Conservation (phyloP, 2,329 filamentous ascomycete species). For the Botrytis byssoidea region DNA sequence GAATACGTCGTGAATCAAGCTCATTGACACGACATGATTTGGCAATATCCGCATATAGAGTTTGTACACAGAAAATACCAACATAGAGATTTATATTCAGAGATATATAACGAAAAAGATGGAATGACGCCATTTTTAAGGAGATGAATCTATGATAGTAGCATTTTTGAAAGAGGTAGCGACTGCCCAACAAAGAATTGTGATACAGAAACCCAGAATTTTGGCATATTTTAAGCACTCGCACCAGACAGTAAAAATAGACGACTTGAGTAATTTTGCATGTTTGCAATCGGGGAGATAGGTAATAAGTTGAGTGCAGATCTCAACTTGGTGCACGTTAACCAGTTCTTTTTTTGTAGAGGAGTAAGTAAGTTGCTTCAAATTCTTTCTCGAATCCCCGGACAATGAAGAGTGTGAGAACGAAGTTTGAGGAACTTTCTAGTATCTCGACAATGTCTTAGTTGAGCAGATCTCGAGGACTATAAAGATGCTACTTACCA, state of each 20-base stretch:
- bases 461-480: not conserved
- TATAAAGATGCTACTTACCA: not conserved
- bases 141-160: accelerated
- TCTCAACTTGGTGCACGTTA: not conserved
- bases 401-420: not conserved
- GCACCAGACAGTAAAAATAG: not conserved
- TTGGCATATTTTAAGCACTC: too few relatives aligned
- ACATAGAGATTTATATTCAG: not conserved
- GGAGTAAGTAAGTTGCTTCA: not conserved
- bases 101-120: too few relatives aligned
- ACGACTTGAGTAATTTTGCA: not conserved
- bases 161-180: not conserved
- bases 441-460: not conserved
- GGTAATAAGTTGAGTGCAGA: too few relatives aligned
- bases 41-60: too few relatives aligned
- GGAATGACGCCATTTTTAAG: not conserved
- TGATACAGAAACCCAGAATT: not conserved
- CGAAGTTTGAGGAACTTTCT: not conserved
- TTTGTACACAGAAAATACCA: too few relatives aligned
- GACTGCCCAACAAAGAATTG: not conserved
- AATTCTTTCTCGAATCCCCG: not conserved
- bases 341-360: not conserved
- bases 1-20: too few relatives aligned
- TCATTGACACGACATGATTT: too few relatives aligned
- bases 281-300: too few relatives aligned